Evolutionary conservation across 1,139 yeast species (phyloP).

Genomic region (Blastobotrys proliferans): DNA sequence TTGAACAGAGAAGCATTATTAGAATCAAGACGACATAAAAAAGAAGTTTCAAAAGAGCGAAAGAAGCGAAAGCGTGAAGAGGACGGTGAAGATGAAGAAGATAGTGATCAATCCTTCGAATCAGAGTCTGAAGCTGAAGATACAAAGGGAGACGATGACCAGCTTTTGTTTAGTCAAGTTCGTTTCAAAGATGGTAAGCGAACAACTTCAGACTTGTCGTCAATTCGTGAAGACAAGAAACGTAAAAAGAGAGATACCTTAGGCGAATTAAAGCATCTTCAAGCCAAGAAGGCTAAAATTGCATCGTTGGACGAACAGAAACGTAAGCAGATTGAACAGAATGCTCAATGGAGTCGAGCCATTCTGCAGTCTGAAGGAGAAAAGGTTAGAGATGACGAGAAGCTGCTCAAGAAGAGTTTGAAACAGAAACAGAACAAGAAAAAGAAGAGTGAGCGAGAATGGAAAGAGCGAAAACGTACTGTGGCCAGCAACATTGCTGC

Average conservation of each 20-base stretch:
- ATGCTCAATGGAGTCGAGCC: slow-evolving; percentile 81
- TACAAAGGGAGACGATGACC: slow-evolving; percentile 22
- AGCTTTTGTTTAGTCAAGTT: slow-evolving; percentile 70
- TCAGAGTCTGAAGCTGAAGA: slow-evolving; percentile 13
- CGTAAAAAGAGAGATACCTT: slow-evolving; percentile 88
- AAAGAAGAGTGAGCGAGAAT: slow-evolving; percentile 75
- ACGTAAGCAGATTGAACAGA: slow-evolving; percentile 56
- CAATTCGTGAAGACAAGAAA: slow-evolving; percentile 54
- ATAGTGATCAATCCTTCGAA: too few relatives aligned
- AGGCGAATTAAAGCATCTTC: slow-evolving; percentile 75
- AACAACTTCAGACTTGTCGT: slow-evolving; percentile 70
- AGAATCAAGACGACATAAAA: slow-evolving; percentile 35
- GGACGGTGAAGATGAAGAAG: slow-evolving; percentile 22
- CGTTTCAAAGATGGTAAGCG: slow-evolving; percentile 78
- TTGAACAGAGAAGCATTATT: slow-evolving; percentile 46
- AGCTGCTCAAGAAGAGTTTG: slow-evolving; percentile 75
- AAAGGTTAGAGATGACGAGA: slow-evolving; percentile 86
- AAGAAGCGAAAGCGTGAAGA: slow-evolving; percentile 34
- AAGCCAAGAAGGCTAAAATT: slow-evolving; percentile 65
- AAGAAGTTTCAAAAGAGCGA: slow-evolving; percentile 44
- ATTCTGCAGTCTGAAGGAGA: slow-evolving; percentile 84
- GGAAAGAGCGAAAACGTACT: slow-evolving; percentile 63
- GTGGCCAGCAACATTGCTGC: slow-evolving; percentile 74
- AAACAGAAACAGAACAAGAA: slow-evolving; percentile 78
- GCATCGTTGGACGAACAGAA: slow-evolving; percentile 61